Base-by-base conservation (phyloP, 495 filamentous ascomycete species). In the Podospora anserina region DNA sequence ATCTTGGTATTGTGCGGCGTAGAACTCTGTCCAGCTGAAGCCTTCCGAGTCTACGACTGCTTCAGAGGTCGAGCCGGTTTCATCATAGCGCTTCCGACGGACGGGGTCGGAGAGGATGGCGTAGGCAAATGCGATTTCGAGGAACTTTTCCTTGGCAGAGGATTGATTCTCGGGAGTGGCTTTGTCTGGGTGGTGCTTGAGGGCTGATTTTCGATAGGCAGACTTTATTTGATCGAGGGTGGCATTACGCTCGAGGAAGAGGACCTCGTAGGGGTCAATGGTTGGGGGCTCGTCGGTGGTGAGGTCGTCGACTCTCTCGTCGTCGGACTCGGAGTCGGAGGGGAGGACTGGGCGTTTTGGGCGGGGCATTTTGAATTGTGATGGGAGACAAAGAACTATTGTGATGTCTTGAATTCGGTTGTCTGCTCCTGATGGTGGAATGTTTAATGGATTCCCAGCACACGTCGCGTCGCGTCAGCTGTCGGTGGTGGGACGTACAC, bases 101-200 rank as follows among this genome's bases (percentile, higher is more conserved):
- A 82, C 80, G 11, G 87, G 80, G 67, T 97, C 92, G 28, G 92
- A 97, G 59, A 99, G 88, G 60, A 99, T 89, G 19, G 91, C 93
- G 74, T 98, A 96, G 57, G 96, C 94, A 69, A 97, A 94, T 11
- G 94, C 95, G 71, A 98, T 88, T 64, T 88, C 82, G 76, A 98
- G 95, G 82, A 99, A 99, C 49, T 85, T 88, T 62, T 81, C 76
- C 70, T 95, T 88, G 7, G 96, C 94, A 64, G 84, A 80, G 9
- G 87, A 83, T 73, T 90, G 91, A 44, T 86, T 77, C 44, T 87
- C 83, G 1, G 85, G 80, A 57, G 85, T 63, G 18, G 88, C 90
- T 76, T 97, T 97, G 83, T 97, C 94, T 11, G 95, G 95, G 77
- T 99, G 95, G 76, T 92, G 92, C 77, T 91, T 92, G 11, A 97